Evolutionary conservation across 805 yeast genomes (phyloP).

Genomic region (Ogataea pignaliae): DNA sequence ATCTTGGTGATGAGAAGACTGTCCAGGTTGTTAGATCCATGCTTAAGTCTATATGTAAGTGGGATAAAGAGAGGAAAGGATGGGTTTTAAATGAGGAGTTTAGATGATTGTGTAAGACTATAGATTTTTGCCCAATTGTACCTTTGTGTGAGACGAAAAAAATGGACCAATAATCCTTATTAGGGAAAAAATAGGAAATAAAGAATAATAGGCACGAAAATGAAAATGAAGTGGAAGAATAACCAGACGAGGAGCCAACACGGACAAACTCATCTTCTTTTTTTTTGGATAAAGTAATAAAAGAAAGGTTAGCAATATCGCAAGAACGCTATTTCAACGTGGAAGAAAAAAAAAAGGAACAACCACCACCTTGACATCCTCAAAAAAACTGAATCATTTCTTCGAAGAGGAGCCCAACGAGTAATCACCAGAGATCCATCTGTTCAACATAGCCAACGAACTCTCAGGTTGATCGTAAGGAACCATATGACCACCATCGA

Average conservation of each 20-base stretch:
- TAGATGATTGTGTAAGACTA: slow-evolving; percentile 13
- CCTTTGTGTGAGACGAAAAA: too few species aligned
- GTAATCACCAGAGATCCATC: slow-evolving; percentile 66
- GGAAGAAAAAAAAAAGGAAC: neutral
- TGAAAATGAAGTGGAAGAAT: neutral
- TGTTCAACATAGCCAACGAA: slow-evolving; percentile 64
- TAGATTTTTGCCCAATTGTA: too few species aligned
- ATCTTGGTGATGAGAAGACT: slow-evolving; percentile 45
- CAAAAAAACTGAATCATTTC: slow-evolving; percentile 2
- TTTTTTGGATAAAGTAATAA: neutral
- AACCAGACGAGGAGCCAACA: too few species aligned
- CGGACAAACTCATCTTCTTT: too few species aligned
- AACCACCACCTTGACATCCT: neutral
- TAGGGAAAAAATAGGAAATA: neutral
- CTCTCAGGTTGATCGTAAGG: slow-evolving; percentile 82
- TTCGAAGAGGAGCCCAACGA: slow-evolving; percentile 25
- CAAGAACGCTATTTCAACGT: neutral
- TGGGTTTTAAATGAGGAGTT: slow-evolving; percentile 66
- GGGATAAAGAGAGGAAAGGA: slow-evolving; percentile 55
- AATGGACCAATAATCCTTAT: too few species aligned
- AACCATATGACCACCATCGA: slow-evolving; percentile 89
- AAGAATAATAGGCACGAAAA: neutral
- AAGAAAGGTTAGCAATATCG: neutral
- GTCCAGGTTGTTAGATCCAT: slow-evolving; percentile 62
- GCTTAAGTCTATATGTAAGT: slow-evolving; percentile 60